Evolutionary conservation across 805 yeast species (phyloP), one percentile per base, ranked within the genome.

Genomic region (Metschnikowia amazonensis): DNA sequence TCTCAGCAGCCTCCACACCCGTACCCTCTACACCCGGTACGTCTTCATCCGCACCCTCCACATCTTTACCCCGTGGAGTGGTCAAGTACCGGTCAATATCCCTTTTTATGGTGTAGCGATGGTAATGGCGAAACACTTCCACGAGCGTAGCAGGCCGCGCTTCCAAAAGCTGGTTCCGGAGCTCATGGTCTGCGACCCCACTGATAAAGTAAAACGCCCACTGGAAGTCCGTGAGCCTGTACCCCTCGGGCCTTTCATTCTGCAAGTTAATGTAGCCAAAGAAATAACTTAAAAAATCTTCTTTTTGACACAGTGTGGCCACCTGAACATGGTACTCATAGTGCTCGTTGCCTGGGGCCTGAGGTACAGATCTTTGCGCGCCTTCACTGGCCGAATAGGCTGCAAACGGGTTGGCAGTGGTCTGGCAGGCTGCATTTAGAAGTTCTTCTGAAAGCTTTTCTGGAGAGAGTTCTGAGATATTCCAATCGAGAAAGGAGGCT

Each of bases 11-110:
- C 10, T 33, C 36, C 17, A 9, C 21, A 8, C 20, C 28, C 20
- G 37, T 14, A 21, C 13, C 20, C 23, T n/a, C n/a, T n/a, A n/a
- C n/a, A n/a, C n/a, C n/a, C n/a, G n/a, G n/a, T n/a, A n/a, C n/a
- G n/a, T n/a, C n/a, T n/a, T n/a, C n/a, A n/a, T n/a, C n/a, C n/a
- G n/a, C n/a, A n/a, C n/a, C n/a, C n/a, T n/a, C n/a, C n/a, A n/a
- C n/a, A n/a, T n/a, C n/a, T n/a, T n/a, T n/a, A n/a, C n/a, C n/a
- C n/a, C n/a, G n/a, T n/a, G 41, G 41, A 8, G 41, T 28, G 18
- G 41, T 37, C 25, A 37, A 37, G 25, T 37, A 37, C 17, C 33
- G 32, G 18, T 37, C 41, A 37, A 37, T 37, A 14, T 37, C 41
- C 13, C 41, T 27, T 17, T 37, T 37, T 4, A 37, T 37, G n/a